A percentile compares a stretch with the other conserved stretches of the same genome.
Conservation (phyloP, 139 green algal genomes). For the Closterium sp. region DNA sequence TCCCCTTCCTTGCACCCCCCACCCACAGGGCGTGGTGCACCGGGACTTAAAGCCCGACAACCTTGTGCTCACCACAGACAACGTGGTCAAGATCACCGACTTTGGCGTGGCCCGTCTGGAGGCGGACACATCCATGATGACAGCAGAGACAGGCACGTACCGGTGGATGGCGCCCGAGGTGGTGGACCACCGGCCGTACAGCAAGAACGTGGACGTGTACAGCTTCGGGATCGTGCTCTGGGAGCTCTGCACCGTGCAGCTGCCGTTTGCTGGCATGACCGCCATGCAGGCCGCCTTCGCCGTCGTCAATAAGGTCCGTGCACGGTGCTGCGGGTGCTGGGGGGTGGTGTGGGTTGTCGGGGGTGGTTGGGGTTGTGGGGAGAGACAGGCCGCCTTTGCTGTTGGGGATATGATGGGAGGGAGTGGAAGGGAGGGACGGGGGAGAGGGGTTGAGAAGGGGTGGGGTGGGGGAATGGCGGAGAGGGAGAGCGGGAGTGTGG, state of each 20-base stretch:
- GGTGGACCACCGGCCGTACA: conserved; percentile 49
- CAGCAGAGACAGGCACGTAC: conserved; percentile 97
- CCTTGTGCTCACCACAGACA: conserved; percentile 14
- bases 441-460: too few relatives aligned
- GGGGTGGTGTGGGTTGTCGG: not conserved
- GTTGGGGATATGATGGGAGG: too few relatives aligned
- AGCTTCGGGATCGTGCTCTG: conserved; percentile 86
- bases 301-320: conserved; percentile 4
- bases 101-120: conserved; percentile 76
- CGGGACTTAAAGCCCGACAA: conserved; percentile 34
- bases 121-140: conserved; percentile 69
- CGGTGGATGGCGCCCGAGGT: conserved; percentile 88
- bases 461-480: too few relatives aligned
- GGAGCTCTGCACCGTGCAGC: conserved; percentile 76
- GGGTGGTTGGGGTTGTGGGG: not conserved
- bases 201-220: conserved; percentile 83
- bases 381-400: not conserved
- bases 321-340: too few relatives aligned
- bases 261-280: conserved; percentile 82
- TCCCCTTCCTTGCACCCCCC: not conserved
- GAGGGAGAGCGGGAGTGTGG: too few relatives aligned
- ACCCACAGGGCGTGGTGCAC: conserved; percentile 10
- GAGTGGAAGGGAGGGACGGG: too few relatives aligned
- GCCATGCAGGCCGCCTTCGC: conserved; percentile 62
- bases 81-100: conserved; percentile 72